phyloP scores from a whole-genome alignment of 495 filamentous ascomycete genomes.

The Aspergillus incahuasiensis region DNA sequence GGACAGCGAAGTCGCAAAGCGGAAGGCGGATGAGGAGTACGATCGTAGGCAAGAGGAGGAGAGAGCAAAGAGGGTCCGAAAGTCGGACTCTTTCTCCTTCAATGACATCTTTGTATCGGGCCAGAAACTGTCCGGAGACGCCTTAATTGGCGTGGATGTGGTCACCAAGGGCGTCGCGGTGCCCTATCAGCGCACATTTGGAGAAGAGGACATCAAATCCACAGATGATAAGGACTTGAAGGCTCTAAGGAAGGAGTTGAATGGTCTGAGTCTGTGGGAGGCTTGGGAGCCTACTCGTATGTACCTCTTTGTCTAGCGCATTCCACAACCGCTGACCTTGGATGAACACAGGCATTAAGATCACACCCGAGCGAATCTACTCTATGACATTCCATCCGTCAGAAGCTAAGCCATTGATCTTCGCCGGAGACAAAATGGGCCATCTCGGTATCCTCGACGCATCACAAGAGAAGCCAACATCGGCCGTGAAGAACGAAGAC shows the following conservation, averaged over 20 bases:
- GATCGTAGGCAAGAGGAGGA: constrained; percentile 57
- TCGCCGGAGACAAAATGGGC: constrained; percentile 93
- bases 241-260: constrained; percentile 75
- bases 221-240: constrained; percentile 75
- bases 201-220: constrained; percentile 70
- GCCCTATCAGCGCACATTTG: constrained; percentile 78
- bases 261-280: constrained; percentile 72
- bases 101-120: constrained; percentile 78
- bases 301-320: not conserved
- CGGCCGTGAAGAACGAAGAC: constrained; percentile 33
- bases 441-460: constrained; percentile 91
- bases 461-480: constrained; percentile 57
- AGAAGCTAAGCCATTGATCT: constrained; percentile 78
- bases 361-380: constrained; percentile 87
- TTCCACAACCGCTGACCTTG: not conserved
- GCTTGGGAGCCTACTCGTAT: constrained; percentile 71
- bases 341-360: constrained; percentile 67
- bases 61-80: constrained; percentile 64
- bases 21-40: constrained; percentile 72
- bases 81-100: constrained; percentile 66
- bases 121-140: constrained; percentile 50
- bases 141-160: constrained; percentile 47
- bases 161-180: constrained; percentile 64
- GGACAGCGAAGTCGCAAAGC: constrained; percentile 69
- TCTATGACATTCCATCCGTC: constrained; percentile 86